Evolutionary conservation across 1,284 basidiomycete species (phyloP).

Genomic region (Rhodofomes roseus): DNA sequence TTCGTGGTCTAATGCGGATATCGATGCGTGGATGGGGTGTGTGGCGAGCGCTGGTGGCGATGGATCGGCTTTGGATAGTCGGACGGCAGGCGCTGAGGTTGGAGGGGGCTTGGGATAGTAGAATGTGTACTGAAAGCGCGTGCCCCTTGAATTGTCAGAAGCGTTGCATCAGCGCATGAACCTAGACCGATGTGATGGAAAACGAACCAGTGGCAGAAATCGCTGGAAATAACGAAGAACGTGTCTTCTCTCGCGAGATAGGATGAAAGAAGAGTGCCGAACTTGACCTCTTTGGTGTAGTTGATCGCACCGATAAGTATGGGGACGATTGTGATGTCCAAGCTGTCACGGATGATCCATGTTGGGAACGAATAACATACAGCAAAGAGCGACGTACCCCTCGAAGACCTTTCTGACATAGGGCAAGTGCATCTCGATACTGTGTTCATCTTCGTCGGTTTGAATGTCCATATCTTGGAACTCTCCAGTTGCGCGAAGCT

Average conservation of each 20-base stretch:
- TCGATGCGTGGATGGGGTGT: slow-evolving; percentile 67
- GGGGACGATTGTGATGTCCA: slow-evolving; percentile 81
- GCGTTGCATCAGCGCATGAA: not conserved
- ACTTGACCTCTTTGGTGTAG: slow-evolving; percentile 52
- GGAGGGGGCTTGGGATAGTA: slow-evolving; percentile 77
- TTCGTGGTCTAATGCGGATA: slow-evolving; percentile 72
- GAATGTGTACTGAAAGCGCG: slow-evolving; percentile 86
- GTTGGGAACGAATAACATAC: not conserved
- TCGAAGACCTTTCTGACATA: slow-evolving; percentile 88
- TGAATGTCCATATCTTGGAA: slow-evolving; percentile 69
- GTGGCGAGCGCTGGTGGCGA: slow-evolving; percentile 36
- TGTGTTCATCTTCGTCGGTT: slow-evolving; percentile 94
- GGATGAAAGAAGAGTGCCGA: slow-evolving; percentile 73
- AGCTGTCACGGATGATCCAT: slow-evolving; percentile 35
- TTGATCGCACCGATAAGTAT: slow-evolving; percentile 88
- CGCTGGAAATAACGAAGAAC: slow-evolving; percentile 89
- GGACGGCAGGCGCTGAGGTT: slow-evolving; percentile 42
- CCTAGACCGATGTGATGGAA: slow-evolving; percentile 18
- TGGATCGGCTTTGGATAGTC: slow-evolving; percentile 43
- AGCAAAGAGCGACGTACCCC: slow-evolving; percentile 43
- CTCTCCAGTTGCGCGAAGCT: slow-evolving; percentile 64
- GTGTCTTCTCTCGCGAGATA: slow-evolving; percentile 78
- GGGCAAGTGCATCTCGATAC: slow-evolving; percentile 96
- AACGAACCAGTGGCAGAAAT: slow-evolving; percentile 94
- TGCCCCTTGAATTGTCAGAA: slow-evolving; percentile 60